A percentile compares a stretch with the other conserved stretches of the same genome.
Evolutionary conservation across 2,329 filamentous ascomycete genomes (phyloP).

Genomic region (Mariannaea sp.): DNA sequence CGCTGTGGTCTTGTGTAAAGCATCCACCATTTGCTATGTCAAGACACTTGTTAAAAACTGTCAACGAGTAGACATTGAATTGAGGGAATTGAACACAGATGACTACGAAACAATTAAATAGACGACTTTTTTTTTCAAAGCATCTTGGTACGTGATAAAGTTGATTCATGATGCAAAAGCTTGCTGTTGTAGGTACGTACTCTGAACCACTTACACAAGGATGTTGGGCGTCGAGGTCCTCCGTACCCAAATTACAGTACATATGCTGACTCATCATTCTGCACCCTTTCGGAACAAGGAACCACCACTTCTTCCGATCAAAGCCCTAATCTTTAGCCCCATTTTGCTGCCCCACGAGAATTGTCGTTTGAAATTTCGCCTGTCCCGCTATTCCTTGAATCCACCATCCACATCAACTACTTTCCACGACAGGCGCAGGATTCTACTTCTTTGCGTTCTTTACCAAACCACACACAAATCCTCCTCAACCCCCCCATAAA

Average conservation of each 20-base stretch:
- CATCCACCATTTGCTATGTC: no score
- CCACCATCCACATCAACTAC: conserved; percentile 18
- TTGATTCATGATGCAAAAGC: no score
- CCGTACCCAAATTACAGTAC: no score
- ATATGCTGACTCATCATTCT: not conserved
- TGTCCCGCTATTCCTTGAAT: conserved; percentile 17
- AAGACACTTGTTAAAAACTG: no score
- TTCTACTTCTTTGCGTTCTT: conserved; percentile 69
- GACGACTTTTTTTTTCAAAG: no score
- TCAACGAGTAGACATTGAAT: no score
- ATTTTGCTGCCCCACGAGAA: conserved; percentile 38
- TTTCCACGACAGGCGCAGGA: conserved; percentile 69
- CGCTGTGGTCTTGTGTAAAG: no score
- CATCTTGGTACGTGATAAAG: no score
- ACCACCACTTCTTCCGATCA: conserved; percentile 29
- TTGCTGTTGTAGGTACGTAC: no score
- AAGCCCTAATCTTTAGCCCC: conserved; percentile 44
- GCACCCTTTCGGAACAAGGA: not conserved
- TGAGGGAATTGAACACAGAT: no score
- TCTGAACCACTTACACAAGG: no score
- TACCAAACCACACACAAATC: conserved; percentile 37
- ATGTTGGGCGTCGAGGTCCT: not conserved
- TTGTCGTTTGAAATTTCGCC: conserved; percentile 23
- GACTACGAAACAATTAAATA: no score
- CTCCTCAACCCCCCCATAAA: not conserved